Conservation (phyloP, 352 stramenopile species). For the Pilasporangium apinafurcum region DNA sequence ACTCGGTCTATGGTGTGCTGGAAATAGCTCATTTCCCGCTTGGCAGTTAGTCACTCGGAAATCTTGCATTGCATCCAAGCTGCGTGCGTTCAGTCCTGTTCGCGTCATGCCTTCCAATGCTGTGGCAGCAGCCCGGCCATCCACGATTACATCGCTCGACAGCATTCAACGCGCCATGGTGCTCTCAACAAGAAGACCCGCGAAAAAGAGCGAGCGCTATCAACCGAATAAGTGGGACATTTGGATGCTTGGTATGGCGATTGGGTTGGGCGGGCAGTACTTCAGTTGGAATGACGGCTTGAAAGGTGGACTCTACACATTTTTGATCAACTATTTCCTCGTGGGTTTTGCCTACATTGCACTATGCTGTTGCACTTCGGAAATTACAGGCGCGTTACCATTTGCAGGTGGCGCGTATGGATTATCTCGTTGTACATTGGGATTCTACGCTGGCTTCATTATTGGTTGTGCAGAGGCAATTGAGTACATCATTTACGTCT, state of each 20-base stretch:
- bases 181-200: too few species aligned
- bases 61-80: too few species aligned
- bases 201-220: too few species aligned
- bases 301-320: constrained; percentile 11
- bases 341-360: constrained; percentile 17
- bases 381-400: constrained; percentile 20
- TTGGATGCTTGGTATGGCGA: constrained; percentile 23
- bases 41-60: too few species aligned
- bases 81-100: too few species aligned
- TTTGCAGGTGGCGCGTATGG: constrained; percentile 29
- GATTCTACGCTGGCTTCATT: constrained; percentile 22
- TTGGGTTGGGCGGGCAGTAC: constrained; percentile 27
- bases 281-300: constrained; percentile 29
- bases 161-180: too few species aligned
- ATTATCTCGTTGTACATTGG: constrained; percentile 21
- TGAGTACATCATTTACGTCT: constrained; percentile 28
- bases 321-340: constrained; percentile 14
- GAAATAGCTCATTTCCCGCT: too few species aligned
- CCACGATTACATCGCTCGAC: too few species aligned
- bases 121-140: too few species aligned
- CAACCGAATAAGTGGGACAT: constrained; percentile 85
- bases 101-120: too few species aligned
- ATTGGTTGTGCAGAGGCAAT: constrained; percentile 24
- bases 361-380: constrained; percentile 19
- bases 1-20: too few species aligned